Conservation (phyloP, 2,329 filamentous ascomycete genomes). For the Macrophomina pseudophaseolina region DNA sequence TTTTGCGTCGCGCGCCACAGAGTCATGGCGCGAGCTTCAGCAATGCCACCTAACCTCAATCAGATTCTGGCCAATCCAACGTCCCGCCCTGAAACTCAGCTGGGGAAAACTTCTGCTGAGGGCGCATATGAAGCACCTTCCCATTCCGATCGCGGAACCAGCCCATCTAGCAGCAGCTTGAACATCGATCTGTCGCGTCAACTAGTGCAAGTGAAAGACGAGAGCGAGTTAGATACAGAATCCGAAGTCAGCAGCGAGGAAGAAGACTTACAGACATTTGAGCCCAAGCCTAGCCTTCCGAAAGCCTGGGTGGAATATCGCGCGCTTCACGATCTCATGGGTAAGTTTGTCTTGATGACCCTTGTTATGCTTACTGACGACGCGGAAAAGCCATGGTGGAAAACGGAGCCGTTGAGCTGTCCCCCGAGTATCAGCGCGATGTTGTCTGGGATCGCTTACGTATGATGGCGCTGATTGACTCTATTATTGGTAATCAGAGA, state of each 20-base stretch:
- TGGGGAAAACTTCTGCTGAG: background rate
- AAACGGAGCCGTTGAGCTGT: constrained; percentile 42
- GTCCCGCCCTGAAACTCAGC: background rate
- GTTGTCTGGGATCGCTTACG: constrained; percentile 50
- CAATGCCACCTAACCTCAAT: background rate
- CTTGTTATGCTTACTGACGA: constrained; percentile 23
- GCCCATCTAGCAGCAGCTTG: background rate
- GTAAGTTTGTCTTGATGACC: background rate
- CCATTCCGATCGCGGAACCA: background rate
- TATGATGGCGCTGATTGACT: constrained; percentile 43
- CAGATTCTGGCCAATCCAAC: background rate
- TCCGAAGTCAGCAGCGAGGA: background rate
- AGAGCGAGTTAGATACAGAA: background rate
- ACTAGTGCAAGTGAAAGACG: background rate
- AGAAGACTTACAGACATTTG: background rate
- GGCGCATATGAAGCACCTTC: too few relatives aligned
- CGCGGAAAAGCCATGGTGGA: constrained; percentile 29
- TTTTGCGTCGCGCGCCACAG: background rate
- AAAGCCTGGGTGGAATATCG: background rate
- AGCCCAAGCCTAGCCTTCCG: background rate
- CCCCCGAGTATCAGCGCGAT: constrained; percentile 55
- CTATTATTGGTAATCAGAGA: constrained; percentile 38
- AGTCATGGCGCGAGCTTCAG: background rate
- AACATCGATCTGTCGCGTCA: background rate
- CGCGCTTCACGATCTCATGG: background rate